Conservation (phyloP, 345 rosid genomes). For the Syzygium oleosum region DNA sequence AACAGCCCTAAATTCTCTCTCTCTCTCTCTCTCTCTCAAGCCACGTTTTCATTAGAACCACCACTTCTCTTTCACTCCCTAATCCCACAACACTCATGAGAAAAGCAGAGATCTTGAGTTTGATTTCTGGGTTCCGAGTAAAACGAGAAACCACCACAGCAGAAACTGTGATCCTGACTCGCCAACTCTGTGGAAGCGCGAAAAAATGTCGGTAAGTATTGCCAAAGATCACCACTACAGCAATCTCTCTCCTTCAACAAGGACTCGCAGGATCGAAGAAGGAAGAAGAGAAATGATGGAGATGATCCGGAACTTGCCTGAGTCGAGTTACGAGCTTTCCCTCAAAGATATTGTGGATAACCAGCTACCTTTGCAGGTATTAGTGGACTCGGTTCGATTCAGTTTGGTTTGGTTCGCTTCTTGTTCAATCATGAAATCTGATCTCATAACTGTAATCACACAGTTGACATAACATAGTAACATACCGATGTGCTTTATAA, state of each 20-base stretch:
- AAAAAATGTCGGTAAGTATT: neutral
- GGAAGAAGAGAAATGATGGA: slow-evolving; percentile 52
- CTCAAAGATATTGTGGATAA: slow-evolving; percentile 44
- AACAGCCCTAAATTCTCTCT: neutral
- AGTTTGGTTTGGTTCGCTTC: neutral
- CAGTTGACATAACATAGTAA: neutral
- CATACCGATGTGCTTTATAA: neutral
- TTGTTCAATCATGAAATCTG: neutral
- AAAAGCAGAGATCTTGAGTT: slow-evolving; percentile 15
- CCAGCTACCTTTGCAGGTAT: neutral
- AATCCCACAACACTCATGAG: neutral
- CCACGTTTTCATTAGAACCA: neutral
- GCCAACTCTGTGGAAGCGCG: neutral
- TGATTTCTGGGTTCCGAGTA: slow-evolving; percentile 23
- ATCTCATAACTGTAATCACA: neutral
- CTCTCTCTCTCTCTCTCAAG: neutral
- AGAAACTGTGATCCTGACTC: neutral
- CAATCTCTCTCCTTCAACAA: slow-evolving; percentile 8
- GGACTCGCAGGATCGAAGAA: slow-evolving; percentile 20
- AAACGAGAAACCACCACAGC: neutral
- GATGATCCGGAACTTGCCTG: slow-evolving; percentile 35
- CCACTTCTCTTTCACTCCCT: neutral
- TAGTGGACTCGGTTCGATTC: neutral
- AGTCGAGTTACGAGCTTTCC: slow-evolving; percentile 40
- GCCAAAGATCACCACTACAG: slow-evolving; percentile 6